Percentiles rank a stretch among this genome's conserved stretches.
These are phyloP conservation scores for Nitzschia inconspicua DNA, from an alignment of 108 stramenopile species.

Conservation along the genomic window DNA sequence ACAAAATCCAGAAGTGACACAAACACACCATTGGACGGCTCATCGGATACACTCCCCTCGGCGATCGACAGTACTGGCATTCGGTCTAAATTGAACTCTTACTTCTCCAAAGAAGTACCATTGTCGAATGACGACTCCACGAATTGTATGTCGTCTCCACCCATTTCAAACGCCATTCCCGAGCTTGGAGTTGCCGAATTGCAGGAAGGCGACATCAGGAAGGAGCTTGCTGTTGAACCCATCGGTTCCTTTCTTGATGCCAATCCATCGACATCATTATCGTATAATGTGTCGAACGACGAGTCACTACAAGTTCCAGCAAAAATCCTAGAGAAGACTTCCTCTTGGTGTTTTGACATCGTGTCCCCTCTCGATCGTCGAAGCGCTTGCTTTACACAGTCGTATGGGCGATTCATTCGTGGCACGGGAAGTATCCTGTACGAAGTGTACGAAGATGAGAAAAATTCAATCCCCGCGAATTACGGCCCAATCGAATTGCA, in stretches of 20 bases:
- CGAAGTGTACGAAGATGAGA: background rate
- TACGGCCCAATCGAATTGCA: conserved; percentile 30
- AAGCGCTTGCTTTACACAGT: conserved; percentile 78
- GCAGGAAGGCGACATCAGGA: background rate
- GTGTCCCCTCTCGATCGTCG: conserved; percentile 41
- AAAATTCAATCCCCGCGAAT: background rate
- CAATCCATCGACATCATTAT: background rate
- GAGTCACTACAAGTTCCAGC: conserved; percentile 44
- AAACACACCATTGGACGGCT: background rate
- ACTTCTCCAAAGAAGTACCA: background rate
- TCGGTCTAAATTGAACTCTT: conserved; percentile 1
- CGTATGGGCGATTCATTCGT: conserved; percentile 75
- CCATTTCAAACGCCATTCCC: conserved; percentile 11
- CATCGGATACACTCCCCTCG: background rate
- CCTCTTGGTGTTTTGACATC: conserved; percentile 90
- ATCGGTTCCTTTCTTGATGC: conserved; percentile 32
- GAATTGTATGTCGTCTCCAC: background rate
- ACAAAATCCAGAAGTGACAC: background rate
- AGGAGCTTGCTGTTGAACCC: background rate
- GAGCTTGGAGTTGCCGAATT: conserved; percentile 7
- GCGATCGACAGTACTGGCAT: background rate
- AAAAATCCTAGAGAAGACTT: conserved; percentile 43
- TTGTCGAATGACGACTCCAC: background rate
- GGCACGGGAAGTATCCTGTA: conserved; percentile 89
- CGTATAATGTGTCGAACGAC: background rate